Conservation (phyloP, 2,329 filamentous ascomycete species). For the Apiospora sp. region DNA sequence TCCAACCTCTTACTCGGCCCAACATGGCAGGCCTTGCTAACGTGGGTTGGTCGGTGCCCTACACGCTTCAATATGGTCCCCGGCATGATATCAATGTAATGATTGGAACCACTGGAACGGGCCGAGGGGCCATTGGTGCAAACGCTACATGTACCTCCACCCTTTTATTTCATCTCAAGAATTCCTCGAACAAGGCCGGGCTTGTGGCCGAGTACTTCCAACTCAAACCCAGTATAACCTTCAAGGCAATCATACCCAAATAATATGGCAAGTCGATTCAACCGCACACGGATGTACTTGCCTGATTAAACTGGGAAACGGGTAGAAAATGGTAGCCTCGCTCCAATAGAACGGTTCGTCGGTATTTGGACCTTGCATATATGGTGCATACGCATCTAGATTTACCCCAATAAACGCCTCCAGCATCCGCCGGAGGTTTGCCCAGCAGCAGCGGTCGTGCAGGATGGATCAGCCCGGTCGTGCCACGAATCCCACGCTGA, state of each 20-base stretch:
- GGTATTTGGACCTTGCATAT: slow-evolving; percentile 18
- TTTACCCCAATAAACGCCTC: slow-evolving; percentile 11
- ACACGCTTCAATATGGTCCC: neutral
- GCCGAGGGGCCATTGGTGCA: slow-evolving; percentile 13
- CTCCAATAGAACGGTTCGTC: slow-evolving; percentile 13
- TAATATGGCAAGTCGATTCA: neutral
- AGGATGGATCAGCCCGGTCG: neutral
- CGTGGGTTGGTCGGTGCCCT: neutral
- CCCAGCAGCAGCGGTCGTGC: neutral
- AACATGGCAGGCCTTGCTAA: neutral
- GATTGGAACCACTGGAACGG: slow-evolving; percentile 8
- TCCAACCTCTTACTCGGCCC: neutral
- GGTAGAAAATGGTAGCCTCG: neutral
- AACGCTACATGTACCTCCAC: neutral
- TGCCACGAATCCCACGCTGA: neutral
- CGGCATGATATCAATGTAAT: neutral
- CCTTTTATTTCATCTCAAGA: neutral
- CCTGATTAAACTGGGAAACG: neutral
- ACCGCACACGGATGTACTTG: slow-evolving; percentile 4
- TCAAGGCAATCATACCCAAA: neutral
- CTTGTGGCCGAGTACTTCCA: neutral
- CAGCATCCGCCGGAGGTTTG: neutral
- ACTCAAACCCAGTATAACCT: neutral
- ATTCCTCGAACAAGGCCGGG: neutral
- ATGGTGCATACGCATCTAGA: slow-evolving; percentile 21